phyloP scores from a whole-genome alignment of 208 protist genomes.

The Wallacemonas sp. region DNA sequence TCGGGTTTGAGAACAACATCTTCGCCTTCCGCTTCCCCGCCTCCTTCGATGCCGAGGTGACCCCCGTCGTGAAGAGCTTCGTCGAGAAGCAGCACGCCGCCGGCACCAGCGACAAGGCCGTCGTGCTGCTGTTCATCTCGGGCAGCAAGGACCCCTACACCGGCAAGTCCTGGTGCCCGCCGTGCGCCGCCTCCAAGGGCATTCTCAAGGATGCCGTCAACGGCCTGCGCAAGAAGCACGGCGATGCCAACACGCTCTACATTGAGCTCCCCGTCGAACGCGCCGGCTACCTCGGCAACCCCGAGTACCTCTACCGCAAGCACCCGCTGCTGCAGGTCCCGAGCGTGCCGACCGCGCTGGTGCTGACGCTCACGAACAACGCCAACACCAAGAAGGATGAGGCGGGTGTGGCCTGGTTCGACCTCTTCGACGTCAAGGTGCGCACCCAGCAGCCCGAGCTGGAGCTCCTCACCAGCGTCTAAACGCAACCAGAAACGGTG shows the following conservation, averaged over 20 bases:
- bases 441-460: slow-evolving; percentile 26
- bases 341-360: slow-evolving; percentile 54
- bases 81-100: slow-evolving; percentile 26
- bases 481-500: not conserved
- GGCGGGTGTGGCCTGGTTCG: slow-evolving; percentile 29
- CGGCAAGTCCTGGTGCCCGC: slow-evolving; percentile 75
- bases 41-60: slow-evolving; percentile 35
- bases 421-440: slow-evolving; percentile 45
- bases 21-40: slow-evolving; percentile 38
- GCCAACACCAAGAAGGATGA: slow-evolving; percentile 21
- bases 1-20: slow-evolving; percentile 19
- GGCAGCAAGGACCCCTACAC: slow-evolving; percentile 50
- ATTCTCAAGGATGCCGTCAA: slow-evolving; percentile 41
- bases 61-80: slow-evolving; percentile 20
- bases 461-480: slow-evolving; percentile 22
- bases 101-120: not conserved
- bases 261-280: slow-evolving; percentile 68
- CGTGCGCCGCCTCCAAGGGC: slow-evolving; percentile 60
- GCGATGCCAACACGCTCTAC: slow-evolving; percentile 35
- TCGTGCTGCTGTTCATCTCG: slow-evolving; percentile 53
- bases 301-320: slow-evolving; percentile 56
- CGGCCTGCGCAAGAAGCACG: slow-evolving; percentile 36
- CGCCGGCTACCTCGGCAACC: slow-evolving; percentile 63
- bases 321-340: slow-evolving; percentile 47
- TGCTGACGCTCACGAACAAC: slow-evolving; percentile 37